Evolutionary conservation across 495 filamentous ascomycete species (phyloP), one percentile per base, ranked within the genome.

Genomic region (Beverwykella pulmonaria): DNA sequence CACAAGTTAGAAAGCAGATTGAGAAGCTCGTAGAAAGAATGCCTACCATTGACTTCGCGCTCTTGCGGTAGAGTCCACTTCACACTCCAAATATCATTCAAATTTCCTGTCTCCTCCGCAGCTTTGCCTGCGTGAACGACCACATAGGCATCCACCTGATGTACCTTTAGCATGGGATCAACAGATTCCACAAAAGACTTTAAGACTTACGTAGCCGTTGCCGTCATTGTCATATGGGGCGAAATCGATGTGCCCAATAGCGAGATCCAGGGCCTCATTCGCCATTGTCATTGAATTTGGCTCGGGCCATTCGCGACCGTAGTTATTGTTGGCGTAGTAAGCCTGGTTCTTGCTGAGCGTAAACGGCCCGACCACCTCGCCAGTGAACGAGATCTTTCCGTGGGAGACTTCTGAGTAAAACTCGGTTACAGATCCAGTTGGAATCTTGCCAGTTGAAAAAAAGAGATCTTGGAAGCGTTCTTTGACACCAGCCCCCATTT

Each of bases 391-490:
- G 25, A 67, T 58, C 30, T 67, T 48, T 12, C 46, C 46, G 17
- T 44, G 29, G 15, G 63, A 67, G 20, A 67, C 63, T 61, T 67
- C 63, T 1, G 20, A 27, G 39, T 60, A 67, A 56, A 61, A 67
- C 36, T 67, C 63, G 30, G 25, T 67, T 1, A 67, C 63, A 8
- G 56, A 61, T n/a, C 63, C 63, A 10, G 55, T 67, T 1, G 63
- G 56, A 39, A 67, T 39, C 47, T 61, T 67, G 39, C 63, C 56
- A 32, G 56, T 67, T 2, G 63, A 67, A 34, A 67, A 67, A 56
- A 67, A 61, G 1, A 67, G 49, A 25, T 67, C 63, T n/a, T 67
- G 3, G 22, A 67, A 59, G 20, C 46, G 55, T 26, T 61, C 27
- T 34, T 60, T 67, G 22, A 48, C 49, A 14, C 63, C 63, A 22